These are phyloP conservation scores for Limonium bicolor DNA, from an alignment of 148 eudicot species.

Conservation along the genomic window DNA sequence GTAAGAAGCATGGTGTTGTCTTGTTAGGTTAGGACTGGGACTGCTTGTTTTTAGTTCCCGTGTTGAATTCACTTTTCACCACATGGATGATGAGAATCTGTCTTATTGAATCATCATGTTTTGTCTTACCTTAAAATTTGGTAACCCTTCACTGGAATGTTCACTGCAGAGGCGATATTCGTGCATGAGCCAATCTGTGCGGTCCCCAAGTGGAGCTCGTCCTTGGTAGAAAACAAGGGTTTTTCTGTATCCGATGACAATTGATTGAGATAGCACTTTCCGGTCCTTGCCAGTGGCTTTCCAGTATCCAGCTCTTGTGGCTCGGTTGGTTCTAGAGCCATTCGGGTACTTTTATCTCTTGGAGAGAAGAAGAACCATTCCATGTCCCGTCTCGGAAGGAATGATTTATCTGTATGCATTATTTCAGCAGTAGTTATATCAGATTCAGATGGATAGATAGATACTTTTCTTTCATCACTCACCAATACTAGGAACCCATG, in stretches of 20 bases:
- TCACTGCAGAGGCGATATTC: slow-evolving; percentile 78
- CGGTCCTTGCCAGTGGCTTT: slow-evolving; percentile 92
- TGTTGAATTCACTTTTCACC: too few species aligned
- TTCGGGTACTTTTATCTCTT: slow-evolving; percentile 76
- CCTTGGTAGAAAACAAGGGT: slow-evolving; percentile 83
- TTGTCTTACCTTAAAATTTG: slow-evolving; percentile 33
- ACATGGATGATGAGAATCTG: too few species aligned
- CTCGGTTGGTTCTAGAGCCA: slow-evolving; percentile 80
- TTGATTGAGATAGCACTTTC: slow-evolving; percentile 47
- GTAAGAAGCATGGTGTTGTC: too few species aligned
- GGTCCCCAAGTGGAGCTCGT: slow-evolving; percentile 76
- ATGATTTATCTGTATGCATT: slow-evolving; percentile 79
- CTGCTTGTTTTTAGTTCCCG: too few species aligned
- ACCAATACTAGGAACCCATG: neutral
- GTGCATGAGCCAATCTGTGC: slow-evolving; percentile 89
- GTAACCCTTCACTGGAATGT: slow-evolving; percentile 25
- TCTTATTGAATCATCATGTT: neutral
- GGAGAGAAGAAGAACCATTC: slow-evolving; percentile 94
- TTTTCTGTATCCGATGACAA: slow-evolving; percentile 51
- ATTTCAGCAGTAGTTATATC: too few species aligned
- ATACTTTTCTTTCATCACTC: slow-evolving; percentile 2
- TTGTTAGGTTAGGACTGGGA: too few species aligned
- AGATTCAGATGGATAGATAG: neutral
- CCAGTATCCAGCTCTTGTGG: slow-evolving; percentile 87
- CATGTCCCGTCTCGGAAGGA: slow-evolving; percentile 72